Conservation (phyloP, 23 red algal species). For the Gracilariopsis chorda region DNA sequence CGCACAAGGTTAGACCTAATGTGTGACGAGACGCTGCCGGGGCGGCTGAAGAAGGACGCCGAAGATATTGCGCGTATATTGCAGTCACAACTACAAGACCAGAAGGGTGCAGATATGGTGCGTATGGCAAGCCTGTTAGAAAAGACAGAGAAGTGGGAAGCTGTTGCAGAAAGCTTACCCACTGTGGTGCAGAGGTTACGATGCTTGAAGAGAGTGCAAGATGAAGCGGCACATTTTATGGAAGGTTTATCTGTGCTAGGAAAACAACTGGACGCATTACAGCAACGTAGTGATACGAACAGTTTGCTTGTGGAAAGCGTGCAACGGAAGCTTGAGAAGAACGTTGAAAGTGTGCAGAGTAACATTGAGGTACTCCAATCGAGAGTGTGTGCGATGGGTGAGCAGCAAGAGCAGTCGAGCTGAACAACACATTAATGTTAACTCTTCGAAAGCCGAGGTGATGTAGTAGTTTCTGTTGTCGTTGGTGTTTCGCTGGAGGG, state of each 20-base stretch:
- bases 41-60: conserved; percentile 50
- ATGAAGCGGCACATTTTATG: conserved; percentile 39
- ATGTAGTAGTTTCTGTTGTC: too few species aligned
- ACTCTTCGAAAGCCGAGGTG: too few species aligned
- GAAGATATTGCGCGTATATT: conserved; percentile 36
- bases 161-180: conserved; percentile 20
- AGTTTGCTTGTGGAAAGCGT: conserved; percentile 23
- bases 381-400: background rate
- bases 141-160: conserved; percentile 58
- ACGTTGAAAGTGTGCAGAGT: conserved; percentile 1
- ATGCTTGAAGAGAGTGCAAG: conserved; percentile 46
- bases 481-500: too few species aligned
- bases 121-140: conserved; percentile 25
- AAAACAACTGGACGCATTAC: conserved; percentile 28
- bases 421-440: too few species aligned
- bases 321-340: conserved; percentile 4
- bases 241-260: background rate
- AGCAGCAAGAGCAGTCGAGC: background rate
- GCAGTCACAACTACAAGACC: conserved; percentile 8
- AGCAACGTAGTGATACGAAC: conserved; percentile 28
- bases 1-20: conserved; percentile 14
- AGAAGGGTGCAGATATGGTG: conserved; percentile 8
- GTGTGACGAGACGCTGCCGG: conserved; percentile 12
- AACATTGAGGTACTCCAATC: conserved; percentile 42
- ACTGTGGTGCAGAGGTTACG: conserved; percentile 31